phyloP scores from a whole-genome alignment of 257 asterid genomes.

The Lavandula angustifolia region DNA sequence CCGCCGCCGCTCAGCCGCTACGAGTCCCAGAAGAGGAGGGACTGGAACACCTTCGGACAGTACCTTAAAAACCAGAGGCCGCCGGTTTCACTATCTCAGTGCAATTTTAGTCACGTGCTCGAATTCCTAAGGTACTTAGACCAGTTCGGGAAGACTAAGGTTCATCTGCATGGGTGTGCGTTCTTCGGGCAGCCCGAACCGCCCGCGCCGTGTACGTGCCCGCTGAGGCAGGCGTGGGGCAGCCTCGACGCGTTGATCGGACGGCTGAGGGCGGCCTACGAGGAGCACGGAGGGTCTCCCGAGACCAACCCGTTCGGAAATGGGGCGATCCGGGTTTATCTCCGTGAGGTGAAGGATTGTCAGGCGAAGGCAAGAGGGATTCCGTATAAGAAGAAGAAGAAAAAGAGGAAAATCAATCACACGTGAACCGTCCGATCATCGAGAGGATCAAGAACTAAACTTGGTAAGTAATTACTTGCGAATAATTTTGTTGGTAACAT shows the following conservation, averaged over 20 bases:
- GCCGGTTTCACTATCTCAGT: constrained; percentile 60
- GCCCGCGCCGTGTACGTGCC: constrained; percentile 90
- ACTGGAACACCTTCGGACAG: constrained; percentile 95
- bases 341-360: constrained; percentile 84
- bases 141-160: constrained; percentile 91
- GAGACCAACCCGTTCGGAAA: constrained; percentile 81
- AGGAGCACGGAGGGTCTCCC: constrained; percentile 82
- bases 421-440: not conserved
- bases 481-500: not conserved
- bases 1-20: constrained; percentile 62
- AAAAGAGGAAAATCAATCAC: constrained; percentile 42
- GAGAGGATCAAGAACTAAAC: no score
- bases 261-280: constrained; percentile 86
- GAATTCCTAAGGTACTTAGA: constrained; percentile 80
- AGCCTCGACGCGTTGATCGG: constrained; percentile 93
- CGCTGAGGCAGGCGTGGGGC: constrained; percentile 95
- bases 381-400: constrained; percentile 85
- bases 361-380: constrained; percentile 93
- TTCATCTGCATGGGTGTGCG: constrained; percentile 71
- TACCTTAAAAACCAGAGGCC: constrained; percentile 79
- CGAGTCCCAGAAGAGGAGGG: constrained; percentile 82
- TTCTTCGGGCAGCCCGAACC: constrained; percentile 96
- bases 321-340: constrained; percentile 69
- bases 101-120: constrained; percentile 80
- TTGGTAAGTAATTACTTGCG: not conserved